Evolutionary conservation across 495 filamentous ascomycete genomes (phyloP), one percentile per base, ranked within the genome.

Genomic region (Penicillium silybi): DNA sequence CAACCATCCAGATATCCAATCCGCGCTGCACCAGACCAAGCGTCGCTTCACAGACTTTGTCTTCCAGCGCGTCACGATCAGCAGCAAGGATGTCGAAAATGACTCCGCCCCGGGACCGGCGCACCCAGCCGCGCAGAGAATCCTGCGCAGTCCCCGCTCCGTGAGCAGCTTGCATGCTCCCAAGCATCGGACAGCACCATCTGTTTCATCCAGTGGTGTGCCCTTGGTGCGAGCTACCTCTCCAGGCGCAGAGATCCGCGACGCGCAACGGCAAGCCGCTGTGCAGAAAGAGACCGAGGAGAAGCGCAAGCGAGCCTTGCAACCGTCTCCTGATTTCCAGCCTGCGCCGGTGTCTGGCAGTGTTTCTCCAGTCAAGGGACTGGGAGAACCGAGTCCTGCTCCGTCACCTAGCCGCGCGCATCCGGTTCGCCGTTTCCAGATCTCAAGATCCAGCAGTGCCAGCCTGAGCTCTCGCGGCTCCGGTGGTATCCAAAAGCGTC

Each of bases 1-100:
- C 39, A 32, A 27, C 6, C 25, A 1, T 26, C 29, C 55, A 78
- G 75, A 75, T 54, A 76, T 78, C 42, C 71, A 78, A 52, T 71
- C 67, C 35, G 69, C 74, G 13, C 38, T 70, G 8, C 73, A 74
- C 42, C 73, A 72, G 44, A 76, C 66, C 10, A 78, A 77, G 59
- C 68, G 72, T n/a, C 71, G 75, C 5, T 78, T 78, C 52, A 76
- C 72, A 29, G 75, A 77, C 57, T 78, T 71, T 56, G 61, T 71
- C 51, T 78, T 78, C 42, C 70, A 75, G 40, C 57, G 74, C 46
- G 73, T 77, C 44, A 61, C 65, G 18, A 26, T 67, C 48, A 57
- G 50, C 17, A 54, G 53, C 25, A 57, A 58, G 27, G 63, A 60
- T 48, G 46, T 9, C 11, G 44, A 39, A 32, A 52, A 49, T 49